These are phyloP conservation scores for Penicillium subrubescens DNA, from an alignment of 495 filamentous ascomycete species.

Conservation along the genomic window DNA sequence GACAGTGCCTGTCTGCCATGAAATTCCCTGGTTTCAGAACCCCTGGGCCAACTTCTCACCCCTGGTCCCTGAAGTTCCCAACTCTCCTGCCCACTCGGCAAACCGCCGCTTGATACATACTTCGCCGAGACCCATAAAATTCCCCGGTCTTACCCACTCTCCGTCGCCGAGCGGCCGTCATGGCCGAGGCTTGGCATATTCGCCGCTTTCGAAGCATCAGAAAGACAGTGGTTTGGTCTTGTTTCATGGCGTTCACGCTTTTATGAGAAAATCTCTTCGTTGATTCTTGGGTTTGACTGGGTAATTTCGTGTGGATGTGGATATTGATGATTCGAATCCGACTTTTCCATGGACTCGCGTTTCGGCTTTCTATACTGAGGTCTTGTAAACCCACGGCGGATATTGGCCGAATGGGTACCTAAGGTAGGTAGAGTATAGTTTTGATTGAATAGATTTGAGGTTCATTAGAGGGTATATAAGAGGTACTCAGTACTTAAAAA, in stretches of 20 bases:
- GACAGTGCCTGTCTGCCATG: neutral
- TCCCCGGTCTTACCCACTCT: neutral
- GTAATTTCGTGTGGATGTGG: neutral
- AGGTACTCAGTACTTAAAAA: no score
- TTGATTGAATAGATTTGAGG: neutral
- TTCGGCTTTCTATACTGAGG: neutral
- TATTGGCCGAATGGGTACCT: neutral
- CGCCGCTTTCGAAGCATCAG: neutral
- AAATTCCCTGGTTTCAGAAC: neutral
- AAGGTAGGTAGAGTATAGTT: neutral
- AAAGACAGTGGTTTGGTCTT: no score
- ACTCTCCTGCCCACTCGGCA: neutral
- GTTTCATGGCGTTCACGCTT: neutral
- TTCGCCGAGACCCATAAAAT: no score
- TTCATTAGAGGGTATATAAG: no score
- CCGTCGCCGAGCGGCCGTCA: constrained; percentile 13
- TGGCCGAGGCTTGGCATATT: neutral
- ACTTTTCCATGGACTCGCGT: neutral
- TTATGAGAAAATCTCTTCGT: neutral
- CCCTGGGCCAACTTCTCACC: neutral
- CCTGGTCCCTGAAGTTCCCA: neutral
- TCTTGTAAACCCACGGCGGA: no score
- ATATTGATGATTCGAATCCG: neutral
- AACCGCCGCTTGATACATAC: neutral
- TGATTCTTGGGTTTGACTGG: neutral